Evolutionary conservation across 2,329 filamentous ascomycete species (phyloP), one percentile per base, ranked within the genome.

Genomic region (Rhynchosporium agropyri): DNA sequence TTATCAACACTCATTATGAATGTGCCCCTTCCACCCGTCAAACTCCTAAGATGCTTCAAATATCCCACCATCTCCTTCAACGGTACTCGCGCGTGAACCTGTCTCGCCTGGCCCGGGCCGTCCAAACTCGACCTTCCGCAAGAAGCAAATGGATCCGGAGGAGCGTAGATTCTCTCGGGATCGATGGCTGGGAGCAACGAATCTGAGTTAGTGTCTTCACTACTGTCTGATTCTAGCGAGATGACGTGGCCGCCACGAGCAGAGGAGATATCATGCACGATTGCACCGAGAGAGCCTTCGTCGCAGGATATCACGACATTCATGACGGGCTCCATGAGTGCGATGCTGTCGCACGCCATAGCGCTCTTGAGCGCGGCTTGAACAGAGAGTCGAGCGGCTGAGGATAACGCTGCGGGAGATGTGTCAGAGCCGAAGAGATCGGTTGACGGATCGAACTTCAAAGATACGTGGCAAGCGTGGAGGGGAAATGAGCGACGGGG

Each of bases 21-120:
- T 1, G 88, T 90, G 0, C 88, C 89, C 61, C 95, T 83, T 0
- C 95, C 95, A 2, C 89, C 90, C 3, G 94, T 99, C 79, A 97
- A 83, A 76, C 91, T 93, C 58, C 95, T 82, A 67, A 99, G 77
- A 74, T 96, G 91, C 74, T 92, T 91, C 70, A 98, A 81, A 76
- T 98, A 99, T 48, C 94, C 91, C 42, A 98, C 88, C 91, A 98
- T 97, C 77, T 98, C 94, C 77, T 95, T 96, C 71, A 98, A 81
- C 38, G 95, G 95, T 33, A 98, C 94, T 71, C 90, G 87, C 28
- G 93, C 95, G 10, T 89, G 87, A 69, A 99, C 91, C 56, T 89
- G 82, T 61, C 83, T 76, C 63, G 86, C 84, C 38, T 81, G 76
- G 3, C 73, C 72, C 40, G 72, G 68, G 3, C 83, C 63, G 83